Percentiles rank a stretch among this genome's conserved stretches.
Evolutionary conservation across 2,329 filamentous ascomycete species (phyloP).

Genomic region (Colletotrichum caudatum): DNA sequence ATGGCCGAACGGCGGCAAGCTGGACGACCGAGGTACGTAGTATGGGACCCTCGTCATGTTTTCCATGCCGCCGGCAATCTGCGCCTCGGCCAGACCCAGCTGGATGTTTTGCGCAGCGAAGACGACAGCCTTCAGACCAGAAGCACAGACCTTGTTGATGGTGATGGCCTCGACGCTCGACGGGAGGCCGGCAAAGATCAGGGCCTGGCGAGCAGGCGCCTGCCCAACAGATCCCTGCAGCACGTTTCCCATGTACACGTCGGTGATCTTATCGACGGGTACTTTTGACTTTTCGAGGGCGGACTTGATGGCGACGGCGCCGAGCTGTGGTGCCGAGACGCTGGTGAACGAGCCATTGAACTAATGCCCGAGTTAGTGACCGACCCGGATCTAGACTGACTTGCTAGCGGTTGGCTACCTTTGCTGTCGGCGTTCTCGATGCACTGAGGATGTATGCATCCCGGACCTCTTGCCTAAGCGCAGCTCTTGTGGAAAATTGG

Average conservation of each 20-base stretch:
- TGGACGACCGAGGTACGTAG: conserved; percentile 85
- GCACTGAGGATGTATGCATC: conserved; percentile 96
- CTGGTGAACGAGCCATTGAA: conserved; percentile 93
- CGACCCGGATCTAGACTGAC: neutral
- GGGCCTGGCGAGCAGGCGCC: conserved; percentile 90
- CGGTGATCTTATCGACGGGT: conserved; percentile 82
- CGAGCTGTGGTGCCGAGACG: conserved; percentile 88
- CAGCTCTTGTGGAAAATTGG: conserved; percentile 59
- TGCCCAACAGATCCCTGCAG: conserved; percentile 87
- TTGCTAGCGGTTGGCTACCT: conserved; percentile 65
- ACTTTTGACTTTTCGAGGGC: conserved; percentile 89
- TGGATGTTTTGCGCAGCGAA: conserved; percentile 96
- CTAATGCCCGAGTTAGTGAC: conserved; percentile 58
- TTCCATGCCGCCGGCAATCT: conserved; percentile 97
- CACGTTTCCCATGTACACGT: conserved; percentile 98
- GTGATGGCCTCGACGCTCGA: conserved; percentile 88
- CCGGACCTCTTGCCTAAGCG: conserved; percentile 75
- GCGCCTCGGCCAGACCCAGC: conserved; percentile 86
- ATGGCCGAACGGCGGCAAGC: conserved; percentile 87
- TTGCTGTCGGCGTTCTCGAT: conserved; percentile 88
- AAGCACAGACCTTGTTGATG: conserved; percentile 98
- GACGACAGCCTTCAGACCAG: conserved; percentile 90
- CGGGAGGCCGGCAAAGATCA: conserved; percentile 87
- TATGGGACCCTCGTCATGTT: conserved; percentile 96
- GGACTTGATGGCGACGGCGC: conserved; percentile 90